phyloP scores from a whole-genome alignment of 2,329 filamentous ascomycete genomes.

The Fusarium sp. region DNA sequence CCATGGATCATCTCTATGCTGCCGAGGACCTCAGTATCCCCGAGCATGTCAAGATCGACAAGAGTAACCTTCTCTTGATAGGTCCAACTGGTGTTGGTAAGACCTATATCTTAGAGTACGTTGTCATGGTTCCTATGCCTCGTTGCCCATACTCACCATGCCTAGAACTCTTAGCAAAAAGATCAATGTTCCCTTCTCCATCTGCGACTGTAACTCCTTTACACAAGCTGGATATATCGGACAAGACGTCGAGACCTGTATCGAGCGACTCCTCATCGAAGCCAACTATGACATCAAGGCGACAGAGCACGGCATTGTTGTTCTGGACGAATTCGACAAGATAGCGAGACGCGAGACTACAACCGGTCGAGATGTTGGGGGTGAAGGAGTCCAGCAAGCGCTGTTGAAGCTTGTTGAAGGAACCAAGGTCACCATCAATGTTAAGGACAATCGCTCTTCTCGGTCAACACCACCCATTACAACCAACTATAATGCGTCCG shows the following conservation, averaged over 20 bases:
- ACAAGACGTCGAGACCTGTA: conserved; percentile 96
- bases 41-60: conserved; percentile 81
- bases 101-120: conserved; percentile 86
- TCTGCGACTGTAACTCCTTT: conserved; percentile 95
- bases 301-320: conserved; percentile 92
- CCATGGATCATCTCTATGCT: conserved; percentile 59
- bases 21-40: conserved; percentile 59
- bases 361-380: conserved; percentile 93
- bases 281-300: conserved; percentile 88
- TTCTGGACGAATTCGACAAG: conserved; percentile 97
- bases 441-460: conserved; percentile 79
- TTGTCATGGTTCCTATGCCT: not conserved
- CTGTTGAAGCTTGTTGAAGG: conserved; percentile 96
- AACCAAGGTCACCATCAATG: conserved; percentile 90
- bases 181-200: conserved; percentile 94
- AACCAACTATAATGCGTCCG: conserved; percentile 62
- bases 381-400: conserved; percentile 96
- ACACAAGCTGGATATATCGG: conserved; percentile 98
- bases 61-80: conserved; percentile 92
- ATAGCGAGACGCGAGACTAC: conserved; percentile 89
- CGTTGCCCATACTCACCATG: conserved; percentile 32
- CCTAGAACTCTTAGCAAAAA: conserved; percentile 87
- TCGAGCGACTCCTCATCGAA: conserved; percentile 89
- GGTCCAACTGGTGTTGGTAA: conserved; percentile 97
- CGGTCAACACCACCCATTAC: conserved; percentile 65